phyloP scores from a whole-genome alignment of 164 flowering plant genomes.

The Nymphaea thermarum region DNA sequence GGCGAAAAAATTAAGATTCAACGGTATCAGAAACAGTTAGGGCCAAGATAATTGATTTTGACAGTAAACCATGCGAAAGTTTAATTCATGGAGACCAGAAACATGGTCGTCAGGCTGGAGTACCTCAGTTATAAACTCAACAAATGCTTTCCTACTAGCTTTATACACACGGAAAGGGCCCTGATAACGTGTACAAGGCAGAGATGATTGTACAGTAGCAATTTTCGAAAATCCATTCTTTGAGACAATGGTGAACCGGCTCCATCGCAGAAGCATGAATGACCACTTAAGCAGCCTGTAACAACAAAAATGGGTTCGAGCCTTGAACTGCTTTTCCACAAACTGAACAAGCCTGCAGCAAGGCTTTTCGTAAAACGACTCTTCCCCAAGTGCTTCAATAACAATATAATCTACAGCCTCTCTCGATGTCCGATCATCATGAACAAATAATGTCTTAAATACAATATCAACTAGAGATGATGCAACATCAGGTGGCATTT shows the following conservation, averaged over 20 bases:
- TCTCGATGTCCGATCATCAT: constrained; percentile 78
- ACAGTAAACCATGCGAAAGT: not conserved
- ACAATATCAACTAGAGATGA: constrained; percentile 55
- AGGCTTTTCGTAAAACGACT: constrained; percentile 66
- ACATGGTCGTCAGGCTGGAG: not conserved
- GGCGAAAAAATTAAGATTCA: not conserved
- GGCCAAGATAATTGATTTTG: not conserved
- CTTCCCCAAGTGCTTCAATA: constrained; percentile 35
- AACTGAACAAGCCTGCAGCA: constrained; percentile 78
- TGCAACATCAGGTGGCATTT: constrained; percentile 50
- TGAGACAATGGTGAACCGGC: constrained; percentile 62
- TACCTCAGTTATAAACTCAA: constrained; percentile 69
- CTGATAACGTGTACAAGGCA: constrained; percentile 47
- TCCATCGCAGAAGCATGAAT: constrained; percentile 48
- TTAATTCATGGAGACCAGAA: not conserved
- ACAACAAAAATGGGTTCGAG: constrained; percentile 44
- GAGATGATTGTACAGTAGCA: constrained; percentile 52
- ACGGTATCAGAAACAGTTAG: not conserved
- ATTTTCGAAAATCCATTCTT: constrained; percentile 77
- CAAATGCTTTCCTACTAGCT: constrained; percentile 51
- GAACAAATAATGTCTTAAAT: constrained; percentile 52
- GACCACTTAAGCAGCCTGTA: constrained; percentile 86
- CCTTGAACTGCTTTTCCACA: constrained; percentile 65
- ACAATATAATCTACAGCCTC: constrained; percentile 75
- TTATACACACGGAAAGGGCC: constrained; percentile 52